A percentile compares a stretch with the other conserved stretches of the same genome.
phyloP scores from a whole-genome alignment of 2,329 filamentous ascomycete genomes.

The Coniochaeta hoffmannii region DNA sequence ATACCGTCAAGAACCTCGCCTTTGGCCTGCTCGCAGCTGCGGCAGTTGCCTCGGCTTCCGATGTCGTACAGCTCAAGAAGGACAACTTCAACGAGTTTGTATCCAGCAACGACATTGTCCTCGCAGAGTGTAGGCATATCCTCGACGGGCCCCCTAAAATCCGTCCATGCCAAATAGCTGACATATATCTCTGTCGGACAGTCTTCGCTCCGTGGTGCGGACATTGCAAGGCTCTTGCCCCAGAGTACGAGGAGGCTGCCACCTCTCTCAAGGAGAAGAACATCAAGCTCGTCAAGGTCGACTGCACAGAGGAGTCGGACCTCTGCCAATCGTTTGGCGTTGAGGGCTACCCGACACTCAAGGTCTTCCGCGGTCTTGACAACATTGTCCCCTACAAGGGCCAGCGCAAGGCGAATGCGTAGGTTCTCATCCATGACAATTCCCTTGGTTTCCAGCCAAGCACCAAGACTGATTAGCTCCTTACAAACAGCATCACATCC shows the following conservation, averaged over 20 bases:
- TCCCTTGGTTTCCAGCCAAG: neutral
- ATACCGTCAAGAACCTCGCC: slow-evolving; percentile 38
- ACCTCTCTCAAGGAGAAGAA: slow-evolving; percentile 81
- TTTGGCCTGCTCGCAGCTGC: slow-evolving; percentile 48
- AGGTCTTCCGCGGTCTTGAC: slow-evolving; percentile 91
- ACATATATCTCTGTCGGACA: slow-evolving; percentile 30
- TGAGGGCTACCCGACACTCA: slow-evolving; percentile 96
- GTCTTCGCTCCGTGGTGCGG: slow-evolving; percentile 96
- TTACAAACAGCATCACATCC: slow-evolving; percentile 47
- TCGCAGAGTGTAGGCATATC: slow-evolving; percentile 76
- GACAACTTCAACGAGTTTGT: slow-evolving; percentile 85
- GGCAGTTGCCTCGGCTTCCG: slow-evolving; percentile 60
- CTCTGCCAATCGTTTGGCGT: slow-evolving; percentile 87
- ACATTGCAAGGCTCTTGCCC: slow-evolving; percentile 96
- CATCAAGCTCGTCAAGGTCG: slow-evolving; percentile 78
- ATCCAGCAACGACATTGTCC: slow-evolving; percentile 76
- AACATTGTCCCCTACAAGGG: slow-evolving; percentile 78
- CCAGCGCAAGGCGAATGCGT: slow-evolving; percentile 77
- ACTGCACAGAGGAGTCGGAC: slow-evolving; percentile 91
- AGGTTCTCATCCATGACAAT: slow-evolving; percentile 29
- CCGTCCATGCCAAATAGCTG: slow-evolving; percentile 22
- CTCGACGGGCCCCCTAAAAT: neutral
- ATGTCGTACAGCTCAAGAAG: slow-evolving; percentile 78
- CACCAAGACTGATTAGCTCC: slow-evolving; percentile 2
- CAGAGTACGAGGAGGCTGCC: slow-evolving; percentile 83